Base-by-base conservation (phyloP, 192 early-diverging fungal genomes). In the Coemansia sp. region DNA sequence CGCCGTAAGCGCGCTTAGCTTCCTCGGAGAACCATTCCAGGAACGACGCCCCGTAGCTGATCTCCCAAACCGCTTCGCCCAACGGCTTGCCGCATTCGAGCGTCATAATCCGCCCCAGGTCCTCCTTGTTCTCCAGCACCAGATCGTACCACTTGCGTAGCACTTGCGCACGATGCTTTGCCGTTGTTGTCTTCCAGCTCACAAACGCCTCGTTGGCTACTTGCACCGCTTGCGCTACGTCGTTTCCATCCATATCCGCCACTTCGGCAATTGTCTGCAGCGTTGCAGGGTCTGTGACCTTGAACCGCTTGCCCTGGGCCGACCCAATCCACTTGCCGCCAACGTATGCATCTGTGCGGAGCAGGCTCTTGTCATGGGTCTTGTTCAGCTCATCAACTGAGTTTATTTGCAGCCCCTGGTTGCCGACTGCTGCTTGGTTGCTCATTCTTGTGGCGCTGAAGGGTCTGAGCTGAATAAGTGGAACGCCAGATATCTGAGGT, bases 21-120 rank as follows among this genome's bases (percentile, higher is more conserved):
- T 95, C 93, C 58, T 94, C 92, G n/a, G 89, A 79, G 66, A 92
- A 93, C 92, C 91, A 95, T 65, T 91, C 87, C 51, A 92, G 80
- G 64, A 89, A 95, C 21, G 80, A 79, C 13, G 86, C 79, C 15
- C 85, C 89, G 67, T 91, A 90, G 2, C 56, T 49, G 16, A 91
- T 72, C 62, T 91, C 90, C 16, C 85, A 85, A 13, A 39, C 23
- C 8, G 89, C 84, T 46, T 92, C 85, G 9, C 48, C 60, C 37
- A 87, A 35, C 13, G 86, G 71, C 45, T 95, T 96, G 20, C 94
- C 94, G 64, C 90, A 85, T 68, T 96, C 94, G 67, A 87, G 76
- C n/a, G 93, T 93, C 65, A 93, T 73, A 55, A 95, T 89, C 33
- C 77, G 86, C 7, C 88, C 94, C 49, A 95, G 70, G 58, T 95